These are phyloP conservation scores for Mortierella sp. DNA, from an alignment of 371 early-diverging fungal genomes.

Conservation along the genomic window DNA sequence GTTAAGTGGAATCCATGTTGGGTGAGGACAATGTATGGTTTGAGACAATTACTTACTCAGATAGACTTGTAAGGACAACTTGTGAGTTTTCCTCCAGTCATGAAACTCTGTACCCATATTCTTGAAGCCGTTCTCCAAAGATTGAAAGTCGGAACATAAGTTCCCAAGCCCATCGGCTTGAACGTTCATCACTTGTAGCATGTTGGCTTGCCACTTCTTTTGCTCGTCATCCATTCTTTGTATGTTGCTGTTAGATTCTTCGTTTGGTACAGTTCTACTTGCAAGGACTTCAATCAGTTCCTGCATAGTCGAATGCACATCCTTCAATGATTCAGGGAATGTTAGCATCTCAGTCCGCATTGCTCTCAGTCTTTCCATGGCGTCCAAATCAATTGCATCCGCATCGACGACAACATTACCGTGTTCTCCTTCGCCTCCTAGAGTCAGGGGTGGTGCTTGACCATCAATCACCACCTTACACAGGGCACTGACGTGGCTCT, in stretches of 20 bases:
- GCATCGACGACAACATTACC: background rate
- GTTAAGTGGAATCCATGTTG: too few relatives aligned
- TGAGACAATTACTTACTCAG: constrained; percentile 25
- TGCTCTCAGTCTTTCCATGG: constrained; percentile 2
- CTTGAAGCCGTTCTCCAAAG: constrained; percentile 8
- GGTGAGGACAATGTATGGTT: too few relatives aligned
- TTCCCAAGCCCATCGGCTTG: constrained; percentile 1
- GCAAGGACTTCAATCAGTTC: constrained; percentile 11
- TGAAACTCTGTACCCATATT: constrained; percentile 10
- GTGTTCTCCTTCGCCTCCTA: background rate
- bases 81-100: constrained; percentile 19
- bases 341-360: constrained; percentile 28
- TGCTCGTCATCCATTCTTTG: background rate
- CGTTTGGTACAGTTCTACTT: background rate
- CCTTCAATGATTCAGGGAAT: constrained; percentile 19
- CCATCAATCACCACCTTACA: constrained; percentile 42
- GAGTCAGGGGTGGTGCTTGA: background rate
- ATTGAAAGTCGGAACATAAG: background rate
- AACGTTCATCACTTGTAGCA: constrained; percentile 7
- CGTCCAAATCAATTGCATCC: constrained; percentile 2
- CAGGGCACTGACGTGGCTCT: constrained; percentile 22
- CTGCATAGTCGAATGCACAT: constrained; percentile 8
- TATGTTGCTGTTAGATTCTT: background rate
- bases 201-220: constrained; percentile 13
- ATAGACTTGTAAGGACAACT: constrained; percentile 14